Evolutionary conservation across 371 early-diverging fungal species (phyloP).

Genomic region (Nematocida major): DNA sequence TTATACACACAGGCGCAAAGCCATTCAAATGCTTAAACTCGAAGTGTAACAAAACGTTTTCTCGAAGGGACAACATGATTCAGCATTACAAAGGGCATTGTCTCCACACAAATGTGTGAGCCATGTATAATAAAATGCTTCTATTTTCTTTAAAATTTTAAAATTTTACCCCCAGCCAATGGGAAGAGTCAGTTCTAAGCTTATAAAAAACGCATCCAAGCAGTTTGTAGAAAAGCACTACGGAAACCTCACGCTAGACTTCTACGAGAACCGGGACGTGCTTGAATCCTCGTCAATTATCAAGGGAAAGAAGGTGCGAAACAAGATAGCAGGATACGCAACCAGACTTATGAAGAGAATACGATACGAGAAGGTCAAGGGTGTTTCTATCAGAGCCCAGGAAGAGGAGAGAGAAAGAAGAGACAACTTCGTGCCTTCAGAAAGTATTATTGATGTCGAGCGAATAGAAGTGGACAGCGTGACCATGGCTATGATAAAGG

Average conservation of each 20-base stretch:
- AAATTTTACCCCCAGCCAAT: constrained; percentile 48
- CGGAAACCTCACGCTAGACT: constrained; percentile 91
- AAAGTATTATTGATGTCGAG: constrained; percentile 86
- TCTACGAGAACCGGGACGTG: constrained; percentile 99
- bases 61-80: constrained; percentile 66
- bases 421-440: constrained; percentile 98
- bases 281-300: constrained; percentile 92
- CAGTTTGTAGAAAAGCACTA: constrained; percentile 99
- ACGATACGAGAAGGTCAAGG: constrained; percentile 92
- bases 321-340: constrained; percentile 99
- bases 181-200: constrained; percentile 75
- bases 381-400: constrained; percentile 98
- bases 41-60: constrained; percentile 64
- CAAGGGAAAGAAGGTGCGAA: constrained; percentile 94
- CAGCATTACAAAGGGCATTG: constrained; percentile 66
- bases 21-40: constrained; percentile 64
- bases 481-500: constrained; percentile 67
- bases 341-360: constrained; percentile 99
- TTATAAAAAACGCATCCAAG: constrained; percentile 98
- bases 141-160: constrained; percentile 20
- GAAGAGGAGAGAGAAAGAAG: constrained; percentile 99
- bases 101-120: constrained; percentile 12
- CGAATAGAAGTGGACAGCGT: constrained; percentile 86
- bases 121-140: constrained; percentile 8
- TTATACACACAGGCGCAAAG: constrained; percentile 64